Evolutionary conservation across 176 grass and related monocot genomes (phyloP).

Genomic region (Aechmea fasciata): DNA sequence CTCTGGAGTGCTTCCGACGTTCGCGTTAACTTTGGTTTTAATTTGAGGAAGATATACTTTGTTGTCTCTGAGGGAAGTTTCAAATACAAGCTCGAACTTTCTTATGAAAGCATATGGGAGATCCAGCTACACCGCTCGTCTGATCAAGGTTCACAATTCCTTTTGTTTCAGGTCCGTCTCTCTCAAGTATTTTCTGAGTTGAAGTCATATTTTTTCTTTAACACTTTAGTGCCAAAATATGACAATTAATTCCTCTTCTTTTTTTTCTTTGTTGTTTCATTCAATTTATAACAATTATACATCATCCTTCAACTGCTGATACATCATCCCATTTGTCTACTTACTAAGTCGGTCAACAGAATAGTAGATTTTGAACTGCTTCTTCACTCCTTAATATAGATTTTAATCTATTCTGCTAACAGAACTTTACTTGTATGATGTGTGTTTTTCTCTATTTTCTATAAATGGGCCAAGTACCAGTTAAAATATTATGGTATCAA

Average conservation of each 20-base stretch:
- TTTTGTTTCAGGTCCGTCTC: conserved; percentile 63
- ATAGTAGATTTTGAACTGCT: too few relatives aligned
- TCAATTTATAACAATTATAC: background rate
- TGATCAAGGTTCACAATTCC: conserved; percentile 50
- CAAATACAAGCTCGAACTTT: conserved; percentile 72
- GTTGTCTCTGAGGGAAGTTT: conserved; percentile 7
- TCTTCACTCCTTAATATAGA: too few relatives aligned
- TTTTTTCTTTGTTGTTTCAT: background rate
- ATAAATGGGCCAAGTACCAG: too few relatives aligned
- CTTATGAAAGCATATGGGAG: conserved; percentile 92
- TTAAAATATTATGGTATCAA: too few relatives aligned
- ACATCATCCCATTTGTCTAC: too few relatives aligned
- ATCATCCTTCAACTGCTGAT: background rate
- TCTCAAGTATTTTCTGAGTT: background rate
- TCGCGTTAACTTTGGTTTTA: conserved; percentile 59
- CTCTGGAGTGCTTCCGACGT: conserved; percentile 32
- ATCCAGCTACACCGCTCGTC: conserved; percentile 61
- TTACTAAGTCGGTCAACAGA: too few relatives aligned
- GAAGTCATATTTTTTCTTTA: conserved; percentile 1
- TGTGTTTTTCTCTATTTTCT: too few relatives aligned
- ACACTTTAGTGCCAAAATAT: background rate
- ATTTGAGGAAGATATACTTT: conserved; percentile 63
- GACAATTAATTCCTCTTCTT: background rate
- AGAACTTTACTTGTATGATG: too few relatives aligned
- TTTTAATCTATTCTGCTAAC: too few relatives aligned